phyloP scores from a whole-genome alignment of 345 rosid species.

The Lepidium didymum region DNA sequence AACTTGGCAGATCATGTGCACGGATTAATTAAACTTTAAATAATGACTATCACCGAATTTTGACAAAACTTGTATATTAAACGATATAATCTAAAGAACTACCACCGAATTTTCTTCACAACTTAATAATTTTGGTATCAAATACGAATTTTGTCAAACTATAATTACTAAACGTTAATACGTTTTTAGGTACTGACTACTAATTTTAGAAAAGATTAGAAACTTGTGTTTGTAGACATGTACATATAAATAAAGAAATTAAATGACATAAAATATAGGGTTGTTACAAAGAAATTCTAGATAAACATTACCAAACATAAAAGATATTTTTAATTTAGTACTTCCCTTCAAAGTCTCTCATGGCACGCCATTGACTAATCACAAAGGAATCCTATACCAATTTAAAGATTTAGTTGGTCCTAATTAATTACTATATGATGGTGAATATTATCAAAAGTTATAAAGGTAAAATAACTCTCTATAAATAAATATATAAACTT shows the following conservation, averaged over 20 bases:
- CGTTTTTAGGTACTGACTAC: background rate
- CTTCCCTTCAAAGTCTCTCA: background rate
- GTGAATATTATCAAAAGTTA: background rate
- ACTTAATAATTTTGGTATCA: background rate
- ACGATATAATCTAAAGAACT: background rate
- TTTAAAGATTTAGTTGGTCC: background rate
- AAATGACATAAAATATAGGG: slow-evolving; percentile 1
- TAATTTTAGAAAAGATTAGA: background rate
- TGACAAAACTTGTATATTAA: background rate
- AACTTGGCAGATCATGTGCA: background rate
- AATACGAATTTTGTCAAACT: background rate
- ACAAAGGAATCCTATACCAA: slow-evolving; percentile 3
- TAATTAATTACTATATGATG: background rate
- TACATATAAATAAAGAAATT: background rate
- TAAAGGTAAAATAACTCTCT: background rate
- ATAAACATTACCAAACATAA: slow-evolving; percentile 16
- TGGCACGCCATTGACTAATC: slow-evolving; percentile 21
- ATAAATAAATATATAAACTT: too few species aligned
- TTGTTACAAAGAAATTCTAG: slow-evolving; percentile 2
- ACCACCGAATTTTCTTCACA: background rate
- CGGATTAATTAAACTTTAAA: background rate
- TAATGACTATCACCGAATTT: background rate
- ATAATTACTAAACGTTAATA: background rate
- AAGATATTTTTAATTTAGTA: background rate
- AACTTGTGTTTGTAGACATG: background rate